Evolutionary conservation across 2,329 filamentous ascomycete species (phyloP).

Genomic region (Thelonectria olida): DNA sequence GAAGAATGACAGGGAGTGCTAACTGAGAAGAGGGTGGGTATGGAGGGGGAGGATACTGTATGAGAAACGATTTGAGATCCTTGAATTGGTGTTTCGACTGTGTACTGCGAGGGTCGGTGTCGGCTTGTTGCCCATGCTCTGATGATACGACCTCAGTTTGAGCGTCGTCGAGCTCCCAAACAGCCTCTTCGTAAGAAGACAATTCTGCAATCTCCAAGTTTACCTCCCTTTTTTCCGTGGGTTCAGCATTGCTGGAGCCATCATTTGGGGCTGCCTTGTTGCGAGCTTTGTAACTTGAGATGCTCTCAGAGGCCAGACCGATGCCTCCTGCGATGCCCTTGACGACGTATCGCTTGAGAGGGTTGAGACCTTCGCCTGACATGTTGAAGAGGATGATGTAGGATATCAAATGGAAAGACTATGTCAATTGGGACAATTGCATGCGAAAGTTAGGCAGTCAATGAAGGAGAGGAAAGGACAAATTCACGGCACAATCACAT

Average conservation of each 20-base stretch:
- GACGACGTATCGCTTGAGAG: constrained; percentile 13
- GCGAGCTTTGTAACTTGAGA: constrained; percentile 13
- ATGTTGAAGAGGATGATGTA: not conserved
- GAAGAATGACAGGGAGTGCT: constrained; percentile 20
- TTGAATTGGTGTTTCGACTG: not conserved
- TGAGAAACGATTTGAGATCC: not conserved
- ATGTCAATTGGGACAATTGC: no score
- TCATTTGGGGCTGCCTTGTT: not conserved
- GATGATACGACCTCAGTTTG: constrained; percentile 1
- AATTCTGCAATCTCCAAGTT: not conserved
- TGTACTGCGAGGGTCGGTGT: not conserved
- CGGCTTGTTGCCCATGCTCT: not conserved
- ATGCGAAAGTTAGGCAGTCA: not conserved
- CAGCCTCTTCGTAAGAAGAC: not conserved
- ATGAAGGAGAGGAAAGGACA: not conserved
- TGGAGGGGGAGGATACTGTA: constrained; percentile 2
- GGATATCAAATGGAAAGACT: no score
- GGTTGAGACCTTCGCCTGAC: constrained; percentile 9
- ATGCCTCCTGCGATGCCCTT: constrained; percentile 19
- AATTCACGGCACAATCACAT: no score
- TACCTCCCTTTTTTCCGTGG: not conserved
- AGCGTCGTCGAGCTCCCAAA: constrained; percentile 16
- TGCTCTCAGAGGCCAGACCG: constrained; percentile 19
- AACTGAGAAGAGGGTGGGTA: not conserved
- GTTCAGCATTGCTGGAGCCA: not conserved